Evolutionary conservation across 805 yeast species (phyloP).

Genomic region (Cyberlindnera sargentensis): DNA sequence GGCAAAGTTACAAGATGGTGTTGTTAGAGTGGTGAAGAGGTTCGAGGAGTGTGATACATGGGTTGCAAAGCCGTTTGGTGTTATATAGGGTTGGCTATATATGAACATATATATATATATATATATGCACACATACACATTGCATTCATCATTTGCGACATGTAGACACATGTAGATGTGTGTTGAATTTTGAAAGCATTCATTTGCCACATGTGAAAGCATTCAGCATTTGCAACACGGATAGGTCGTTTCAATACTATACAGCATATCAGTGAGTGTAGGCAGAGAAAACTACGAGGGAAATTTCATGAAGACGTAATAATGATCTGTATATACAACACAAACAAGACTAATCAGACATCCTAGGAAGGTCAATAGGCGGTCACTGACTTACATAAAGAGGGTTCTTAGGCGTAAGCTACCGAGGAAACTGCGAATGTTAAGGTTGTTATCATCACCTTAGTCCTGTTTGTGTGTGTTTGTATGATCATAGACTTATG

Average conservation of each 20-base stretch:
- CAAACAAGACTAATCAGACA: conserved; percentile 54
- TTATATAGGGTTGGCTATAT: conserved; percentile 11
- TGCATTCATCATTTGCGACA: no score
- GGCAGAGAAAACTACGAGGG: no score
- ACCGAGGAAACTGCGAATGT: conserved; percentile 98
- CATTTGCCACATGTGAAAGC: no score
- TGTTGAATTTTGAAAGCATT: no score
- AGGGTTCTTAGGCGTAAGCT: conserved; percentile 83
- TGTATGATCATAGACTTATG: conserved; percentile 2
- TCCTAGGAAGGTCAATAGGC: conserved; percentile 86
- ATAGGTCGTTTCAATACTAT: no score
- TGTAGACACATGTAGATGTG: no score
- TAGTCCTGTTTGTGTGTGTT: conserved; percentile 7
- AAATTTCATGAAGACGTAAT: no score
- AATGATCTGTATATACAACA: not conserved
- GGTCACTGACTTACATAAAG: conserved; percentile 73
- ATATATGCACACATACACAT: no score
- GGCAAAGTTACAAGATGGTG: not conserved
- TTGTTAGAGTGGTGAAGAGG: conserved; percentile 3
- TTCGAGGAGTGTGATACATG: conserved; percentile 28
- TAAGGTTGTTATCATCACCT: conserved; percentile 71
- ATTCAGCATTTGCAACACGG: no score
- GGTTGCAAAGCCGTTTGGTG: conserved; percentile 53
- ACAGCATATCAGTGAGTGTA: no score
- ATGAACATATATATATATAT: no score